Evolutionary conservation across 306 rosid species (phyloP).

Genomic region (Quercus wislizeni): DNA sequence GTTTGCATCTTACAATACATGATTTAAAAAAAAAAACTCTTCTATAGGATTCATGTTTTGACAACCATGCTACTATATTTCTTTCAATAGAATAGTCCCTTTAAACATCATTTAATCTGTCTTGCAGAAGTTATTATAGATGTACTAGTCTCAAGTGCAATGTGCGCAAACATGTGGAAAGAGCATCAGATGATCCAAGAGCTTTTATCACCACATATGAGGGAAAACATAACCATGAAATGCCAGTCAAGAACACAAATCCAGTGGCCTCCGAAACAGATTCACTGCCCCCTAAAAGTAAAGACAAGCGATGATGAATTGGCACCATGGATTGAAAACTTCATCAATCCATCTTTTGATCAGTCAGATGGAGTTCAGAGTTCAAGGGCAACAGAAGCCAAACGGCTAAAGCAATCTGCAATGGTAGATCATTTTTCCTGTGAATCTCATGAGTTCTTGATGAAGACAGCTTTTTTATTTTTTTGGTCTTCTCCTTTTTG

Average conservation of each 20-base stretch:
- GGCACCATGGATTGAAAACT: neutral
- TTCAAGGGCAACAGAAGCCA: neutral
- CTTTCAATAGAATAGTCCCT: neutral
- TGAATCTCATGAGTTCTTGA: slow-evolving; percentile 6
- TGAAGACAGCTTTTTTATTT: neutral
- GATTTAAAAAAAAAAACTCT: too few species aligned
- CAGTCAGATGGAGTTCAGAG: neutral
- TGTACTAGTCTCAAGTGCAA: slow-evolving; percentile 79
- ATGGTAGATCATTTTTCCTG: slow-evolving; percentile 2
- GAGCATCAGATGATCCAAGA: slow-evolving; percentile 83
- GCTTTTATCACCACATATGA: slow-evolving; percentile 90
- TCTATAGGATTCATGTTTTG: too few species aligned
- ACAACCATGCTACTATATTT: neutral
- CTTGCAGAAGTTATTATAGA: slow-evolving; percentile 87
- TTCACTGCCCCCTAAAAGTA: slow-evolving; percentile 38
- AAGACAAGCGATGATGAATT: slow-evolving; percentile 38
- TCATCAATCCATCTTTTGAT: neutral
- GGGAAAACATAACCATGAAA: slow-evolving; percentile 93
- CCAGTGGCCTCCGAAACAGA: slow-evolving; percentile 49
- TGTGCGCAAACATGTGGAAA: slow-evolving; percentile 86
- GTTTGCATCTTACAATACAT: too few species aligned
- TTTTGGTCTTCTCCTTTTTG: neutral
- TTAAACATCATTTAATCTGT: neutral
- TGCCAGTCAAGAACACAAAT: slow-evolving; percentile 56
- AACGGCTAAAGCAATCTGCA: neutral